These are phyloP conservation scores for Cyclanthera cordifolia DNA, from an alignment of 306 rosid species.

Conservation along the genomic window DNA sequence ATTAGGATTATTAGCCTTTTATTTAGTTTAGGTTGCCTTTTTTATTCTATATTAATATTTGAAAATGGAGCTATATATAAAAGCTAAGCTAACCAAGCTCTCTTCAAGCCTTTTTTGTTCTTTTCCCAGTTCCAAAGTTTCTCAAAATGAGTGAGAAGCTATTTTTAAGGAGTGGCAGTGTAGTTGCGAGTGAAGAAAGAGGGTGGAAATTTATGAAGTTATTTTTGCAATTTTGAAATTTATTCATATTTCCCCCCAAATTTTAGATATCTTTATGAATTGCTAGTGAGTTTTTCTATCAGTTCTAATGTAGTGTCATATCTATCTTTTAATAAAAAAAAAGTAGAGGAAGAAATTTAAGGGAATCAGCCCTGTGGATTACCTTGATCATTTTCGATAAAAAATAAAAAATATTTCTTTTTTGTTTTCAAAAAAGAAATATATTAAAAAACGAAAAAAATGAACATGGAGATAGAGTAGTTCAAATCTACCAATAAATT, in stretches of 20 bases:
- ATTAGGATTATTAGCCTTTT: too few species aligned
- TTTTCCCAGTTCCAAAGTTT: background rate
- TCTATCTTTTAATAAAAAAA: background rate
- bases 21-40: background rate
- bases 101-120: background rate
- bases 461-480: too few species aligned
- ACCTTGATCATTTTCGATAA: too few species aligned
- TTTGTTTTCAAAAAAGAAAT: too few species aligned
- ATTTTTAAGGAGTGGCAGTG: too few species aligned
- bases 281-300: background rate
- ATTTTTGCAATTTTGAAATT: background rate
- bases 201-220: background rate
- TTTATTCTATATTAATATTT: background rate
- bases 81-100: background rate
- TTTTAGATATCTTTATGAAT: background rate
- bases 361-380: too few species aligned
- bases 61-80: background rate
- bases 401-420: too few species aligned
- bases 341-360: too few species aligned
- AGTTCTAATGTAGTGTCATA: background rate
- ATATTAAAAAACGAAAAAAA: too few species aligned
- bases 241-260: background rate
- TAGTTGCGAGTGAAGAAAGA: background rate
- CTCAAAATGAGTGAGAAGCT: background rate
- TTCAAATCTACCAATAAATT: too few species aligned